phyloP scores from a whole-genome alignment of 306 rosid genomes.

The Vigna trinervia region DNA sequence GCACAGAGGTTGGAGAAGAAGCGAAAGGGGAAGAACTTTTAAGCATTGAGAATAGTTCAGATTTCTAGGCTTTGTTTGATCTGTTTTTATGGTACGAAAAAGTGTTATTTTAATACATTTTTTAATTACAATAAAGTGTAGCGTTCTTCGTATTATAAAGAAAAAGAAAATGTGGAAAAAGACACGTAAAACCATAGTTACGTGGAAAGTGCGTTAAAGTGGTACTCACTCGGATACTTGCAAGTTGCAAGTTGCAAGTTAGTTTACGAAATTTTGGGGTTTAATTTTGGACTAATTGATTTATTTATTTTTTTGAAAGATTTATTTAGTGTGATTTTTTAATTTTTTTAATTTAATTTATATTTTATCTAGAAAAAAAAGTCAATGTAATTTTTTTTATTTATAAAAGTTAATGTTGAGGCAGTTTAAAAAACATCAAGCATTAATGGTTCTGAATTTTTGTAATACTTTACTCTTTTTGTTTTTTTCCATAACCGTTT shows the following conservation, averaged over 20 bases:
- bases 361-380: too few species aligned
- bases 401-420: too few species aligned
- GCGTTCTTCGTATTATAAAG: background rate
- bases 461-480: too few species aligned
- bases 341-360: too few species aligned
- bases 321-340: too few species aligned
- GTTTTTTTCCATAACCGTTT: too few species aligned
- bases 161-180: background rate
- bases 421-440: too few species aligned
- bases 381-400: too few species aligned
- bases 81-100: background rate
- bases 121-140: background rate
- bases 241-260: background rate
- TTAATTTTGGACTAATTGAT: too few species aligned
- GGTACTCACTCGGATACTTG: background rate
- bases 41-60: background rate
- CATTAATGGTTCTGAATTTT: too few species aligned
- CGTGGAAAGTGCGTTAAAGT: constrained; percentile 11
- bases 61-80: background rate
- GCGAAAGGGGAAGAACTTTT: background rate
- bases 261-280: constrained; percentile 15
- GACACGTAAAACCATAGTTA: background rate
- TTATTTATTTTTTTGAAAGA: too few species aligned
- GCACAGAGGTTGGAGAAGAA: background rate
- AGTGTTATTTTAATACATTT: background rate